A percentile compares a stretch with the other conserved stretches of the same genome.
phyloP scores from a whole-genome alignment of 2,329 filamentous ascomycete genomes.

The Fusarium bulbicola region DNA sequence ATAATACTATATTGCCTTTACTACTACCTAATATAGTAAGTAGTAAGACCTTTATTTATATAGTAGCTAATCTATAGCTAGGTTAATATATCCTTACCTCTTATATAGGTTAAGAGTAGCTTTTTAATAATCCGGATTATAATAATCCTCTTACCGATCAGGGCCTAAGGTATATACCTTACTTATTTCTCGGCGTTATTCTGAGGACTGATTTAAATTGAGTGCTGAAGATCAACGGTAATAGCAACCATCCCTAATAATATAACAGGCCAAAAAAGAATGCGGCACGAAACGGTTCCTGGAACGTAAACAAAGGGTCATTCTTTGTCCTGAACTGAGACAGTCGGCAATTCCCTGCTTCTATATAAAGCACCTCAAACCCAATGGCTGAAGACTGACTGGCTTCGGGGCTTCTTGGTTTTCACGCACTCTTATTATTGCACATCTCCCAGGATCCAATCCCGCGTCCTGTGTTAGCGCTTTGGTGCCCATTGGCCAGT shows the following conservation, averaged over 20 bases:
- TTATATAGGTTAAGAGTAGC: too few relatives aligned
- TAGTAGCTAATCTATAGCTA: too few relatives aligned
- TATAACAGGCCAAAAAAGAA: slow-evolving; percentile 1
- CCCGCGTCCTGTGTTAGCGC: slow-evolving; percentile 24
- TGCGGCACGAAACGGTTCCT: slow-evolving; percentile 6
- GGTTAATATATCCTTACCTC: too few relatives aligned
- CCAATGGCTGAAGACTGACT: neutral
- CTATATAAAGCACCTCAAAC: neutral
- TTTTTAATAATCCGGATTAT: too few relatives aligned
- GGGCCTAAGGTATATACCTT: too few relatives aligned
- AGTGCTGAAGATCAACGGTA: slow-evolving; percentile 23
- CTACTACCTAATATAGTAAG: too few relatives aligned
- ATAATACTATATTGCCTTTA: too few relatives aligned
- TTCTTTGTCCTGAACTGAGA: neutral
- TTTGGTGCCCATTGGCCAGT: slow-evolving; percentile 20
- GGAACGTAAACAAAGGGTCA: neutral
- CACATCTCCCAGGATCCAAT: slow-evolving; percentile 27
- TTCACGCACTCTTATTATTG: slow-evolving; percentile 10
- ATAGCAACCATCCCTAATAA: neutral
- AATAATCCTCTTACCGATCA: too few relatives aligned
- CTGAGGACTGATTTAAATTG: slow-evolving; percentile 31
- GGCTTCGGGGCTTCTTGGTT: neutral
- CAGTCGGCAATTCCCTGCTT: neutral
- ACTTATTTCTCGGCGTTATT: slow-evolving; percentile 27
- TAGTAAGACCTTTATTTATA: too few relatives aligned